Evolutionary conservation across 2,329 filamentous ascomycete genomes (phyloP).

Genomic region (Zymoseptoria passerinii): DNA sequence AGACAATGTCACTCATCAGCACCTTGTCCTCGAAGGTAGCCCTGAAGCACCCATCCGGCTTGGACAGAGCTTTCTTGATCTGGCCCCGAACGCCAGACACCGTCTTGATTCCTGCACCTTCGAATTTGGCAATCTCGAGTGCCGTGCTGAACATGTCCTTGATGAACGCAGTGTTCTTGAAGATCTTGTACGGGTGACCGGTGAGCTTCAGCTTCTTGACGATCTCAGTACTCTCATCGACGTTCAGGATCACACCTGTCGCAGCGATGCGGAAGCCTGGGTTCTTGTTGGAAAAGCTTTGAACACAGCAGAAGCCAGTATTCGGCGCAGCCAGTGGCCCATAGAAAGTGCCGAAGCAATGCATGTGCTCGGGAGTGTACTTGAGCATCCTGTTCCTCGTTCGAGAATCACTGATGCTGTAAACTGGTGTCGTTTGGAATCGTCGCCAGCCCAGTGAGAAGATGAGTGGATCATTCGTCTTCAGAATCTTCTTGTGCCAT

Average conservation of each 20-base stretch:
- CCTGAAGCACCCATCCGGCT: conserved; percentile 91
- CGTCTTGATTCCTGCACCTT: conserved; percentile 90
- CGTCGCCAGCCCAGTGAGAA: conserved; percentile 94
- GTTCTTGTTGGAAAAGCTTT: conserved; percentile 74
- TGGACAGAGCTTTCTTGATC: conserved; percentile 89
- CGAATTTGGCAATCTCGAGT: conserved; percentile 95
- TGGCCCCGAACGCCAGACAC: conserved; percentile 93
- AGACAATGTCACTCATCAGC: conserved; percentile 91
- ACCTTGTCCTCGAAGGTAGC: conserved; percentile 99
- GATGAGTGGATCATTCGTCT: conserved; percentile 94
- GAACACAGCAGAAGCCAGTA: conserved; percentile 89
- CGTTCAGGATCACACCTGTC: conserved; percentile 84
- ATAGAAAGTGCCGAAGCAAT: conserved; percentile 94
- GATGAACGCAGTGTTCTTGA: conserved; percentile 98
- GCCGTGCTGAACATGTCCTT: conserved; percentile 95
- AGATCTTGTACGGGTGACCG: conserved; percentile 90
- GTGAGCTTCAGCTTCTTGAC: conserved; percentile 99
- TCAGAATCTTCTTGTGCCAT: conserved; percentile 99
- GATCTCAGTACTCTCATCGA: conserved; percentile 93
- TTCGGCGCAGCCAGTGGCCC: conserved; percentile 92
- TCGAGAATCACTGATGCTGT: conserved; percentile 89
- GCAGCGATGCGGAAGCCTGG: conserved; percentile 91
- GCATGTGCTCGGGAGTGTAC: conserved; percentile 98
- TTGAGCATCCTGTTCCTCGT: conserved; percentile 96
- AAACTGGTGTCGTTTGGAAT: conserved; percentile 87